Evolutionary conservation across 768 basidiomycete genomes (phyloP).

Genomic region (Asterophora lycoperdoides): DNA sequence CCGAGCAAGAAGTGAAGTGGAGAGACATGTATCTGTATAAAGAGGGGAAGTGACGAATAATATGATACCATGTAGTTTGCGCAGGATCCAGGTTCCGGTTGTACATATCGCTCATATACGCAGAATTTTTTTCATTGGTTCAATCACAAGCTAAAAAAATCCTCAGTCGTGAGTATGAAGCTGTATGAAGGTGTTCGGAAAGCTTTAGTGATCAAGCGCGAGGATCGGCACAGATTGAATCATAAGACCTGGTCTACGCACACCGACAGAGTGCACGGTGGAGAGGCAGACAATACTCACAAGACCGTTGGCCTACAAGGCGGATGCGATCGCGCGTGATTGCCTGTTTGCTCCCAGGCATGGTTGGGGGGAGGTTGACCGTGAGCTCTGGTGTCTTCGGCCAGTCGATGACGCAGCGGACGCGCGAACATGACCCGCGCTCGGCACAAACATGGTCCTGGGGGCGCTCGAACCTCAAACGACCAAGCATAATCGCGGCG

Average conservation of each 20-base stretch:
- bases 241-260: not conserved
- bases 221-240: not conserved
- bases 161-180: too few species aligned
- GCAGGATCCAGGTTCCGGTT: too few species aligned
- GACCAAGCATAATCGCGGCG: conserved; percentile 10
- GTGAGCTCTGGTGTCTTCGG: not conserved
- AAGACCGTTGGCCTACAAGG: not conserved
- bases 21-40: too few species aligned
- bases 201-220: not conserved
- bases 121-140: too few species aligned
- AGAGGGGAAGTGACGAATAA: too few species aligned
- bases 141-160: too few species aligned
- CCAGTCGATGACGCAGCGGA: too few species aligned
- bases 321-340: not conserved
- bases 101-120: too few species aligned
- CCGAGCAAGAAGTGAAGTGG: not conserved
- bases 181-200: too few species aligned
- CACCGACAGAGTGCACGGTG: not conserved
- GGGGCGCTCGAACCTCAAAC: conserved; percentile 15
- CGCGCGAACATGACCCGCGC: not conserved
- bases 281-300: not conserved
- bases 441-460: conserved; percentile 17
- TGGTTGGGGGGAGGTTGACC: not conserved
- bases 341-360: too few species aligned
- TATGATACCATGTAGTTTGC: too few species aligned